Conservation (phyloP, 768 basidiomycete genomes). For the Favolaschia claudopus region DNA sequence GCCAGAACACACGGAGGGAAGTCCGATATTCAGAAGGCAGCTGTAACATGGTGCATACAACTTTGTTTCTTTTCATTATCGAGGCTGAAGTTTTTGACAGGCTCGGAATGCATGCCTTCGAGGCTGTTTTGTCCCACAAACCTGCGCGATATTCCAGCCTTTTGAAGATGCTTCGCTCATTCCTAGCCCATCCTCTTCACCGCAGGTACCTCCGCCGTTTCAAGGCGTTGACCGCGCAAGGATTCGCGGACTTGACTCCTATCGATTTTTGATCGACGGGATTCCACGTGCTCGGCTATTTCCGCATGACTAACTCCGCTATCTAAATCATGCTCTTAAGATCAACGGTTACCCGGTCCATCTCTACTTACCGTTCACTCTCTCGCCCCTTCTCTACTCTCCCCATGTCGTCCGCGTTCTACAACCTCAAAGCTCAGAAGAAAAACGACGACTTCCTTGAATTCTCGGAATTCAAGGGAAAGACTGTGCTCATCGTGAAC, state of each 20-base stretch:
- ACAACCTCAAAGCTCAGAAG: constrained; percentile 71
- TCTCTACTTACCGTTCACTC: constrained; percentile 12
- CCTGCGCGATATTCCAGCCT: constrained; percentile 56
- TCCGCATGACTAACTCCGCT: background rate
- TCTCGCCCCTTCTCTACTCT: constrained; percentile 26
- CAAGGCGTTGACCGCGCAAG: constrained; percentile 54
- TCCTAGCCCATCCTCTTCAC: constrained; percentile 56
- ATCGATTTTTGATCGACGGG: constrained; percentile 34
- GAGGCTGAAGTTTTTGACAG: constrained; percentile 44
- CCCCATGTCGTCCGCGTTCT: constrained; percentile 57
- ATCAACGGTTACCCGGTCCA: constrained; percentile 16
- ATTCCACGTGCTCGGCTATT: background rate
- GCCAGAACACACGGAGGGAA: constrained; percentile 45
- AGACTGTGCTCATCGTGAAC: constrained; percentile 82
- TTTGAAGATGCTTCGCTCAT: constrained; percentile 56
- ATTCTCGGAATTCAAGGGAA: constrained; percentile 77
- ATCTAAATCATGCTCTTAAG: constrained; percentile 8
- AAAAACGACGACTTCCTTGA: constrained; percentile 63
- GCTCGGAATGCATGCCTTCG: constrained; percentile 85
- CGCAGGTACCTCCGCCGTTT: constrained; percentile 54
- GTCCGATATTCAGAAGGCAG: constrained; percentile 55
- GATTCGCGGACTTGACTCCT: constrained; percentile 38
- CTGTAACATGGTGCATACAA: constrained; percentile 63
- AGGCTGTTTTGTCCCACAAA: constrained; percentile 64
- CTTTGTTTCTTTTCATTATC: background rate